phyloP scores from a whole-genome alignment of 1,284 basidiomycete genomes.

The Ceratobasidium sp. region DNA sequence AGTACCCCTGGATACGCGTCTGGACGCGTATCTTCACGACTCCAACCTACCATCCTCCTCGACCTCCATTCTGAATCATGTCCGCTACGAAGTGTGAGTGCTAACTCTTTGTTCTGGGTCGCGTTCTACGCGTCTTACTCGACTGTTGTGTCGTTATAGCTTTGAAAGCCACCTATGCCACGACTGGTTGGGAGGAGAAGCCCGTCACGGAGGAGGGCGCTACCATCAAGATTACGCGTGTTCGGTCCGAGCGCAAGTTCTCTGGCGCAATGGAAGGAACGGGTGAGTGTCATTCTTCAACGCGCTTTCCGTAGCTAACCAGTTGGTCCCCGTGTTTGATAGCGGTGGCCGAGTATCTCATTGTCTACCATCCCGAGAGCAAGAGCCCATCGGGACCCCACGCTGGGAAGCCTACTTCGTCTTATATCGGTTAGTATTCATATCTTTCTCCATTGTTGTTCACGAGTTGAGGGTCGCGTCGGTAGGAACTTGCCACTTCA shows the following conservation, averaged over 20 bases:
- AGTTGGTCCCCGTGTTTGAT: background rate
- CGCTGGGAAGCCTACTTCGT: conserved; percentile 18
- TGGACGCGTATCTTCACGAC: too few species aligned
- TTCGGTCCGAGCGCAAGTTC: conserved; percentile 43
- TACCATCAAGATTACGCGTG: conserved; percentile 14
- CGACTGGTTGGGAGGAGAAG: conserved; percentile 38
- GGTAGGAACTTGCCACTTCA: conserved; percentile 22
- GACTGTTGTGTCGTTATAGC: background rate
- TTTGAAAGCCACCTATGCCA: conserved; percentile 21
- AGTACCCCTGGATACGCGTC: too few species aligned
- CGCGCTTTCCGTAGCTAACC: background rate
- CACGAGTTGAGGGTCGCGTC: background rate
- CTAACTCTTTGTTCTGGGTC: background rate
- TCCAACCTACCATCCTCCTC: too few species aligned
- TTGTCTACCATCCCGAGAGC: conserved; percentile 33
- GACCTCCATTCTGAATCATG: too few species aligned
- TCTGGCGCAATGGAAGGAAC: conserved; percentile 38
- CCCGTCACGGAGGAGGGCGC: background rate
- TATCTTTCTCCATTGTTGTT: background rate
- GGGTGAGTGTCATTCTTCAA: background rate
- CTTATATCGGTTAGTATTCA: conserved; percentile 22
- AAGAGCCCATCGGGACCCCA: conserved; percentile 14
- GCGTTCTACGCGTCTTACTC: background rate
- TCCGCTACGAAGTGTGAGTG: conserved; percentile 24
- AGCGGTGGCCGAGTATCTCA: conserved; percentile 43